Evolutionary conservation across 805 yeast species (phyloP).

Genomic region (Candida morakotiae): DNA sequence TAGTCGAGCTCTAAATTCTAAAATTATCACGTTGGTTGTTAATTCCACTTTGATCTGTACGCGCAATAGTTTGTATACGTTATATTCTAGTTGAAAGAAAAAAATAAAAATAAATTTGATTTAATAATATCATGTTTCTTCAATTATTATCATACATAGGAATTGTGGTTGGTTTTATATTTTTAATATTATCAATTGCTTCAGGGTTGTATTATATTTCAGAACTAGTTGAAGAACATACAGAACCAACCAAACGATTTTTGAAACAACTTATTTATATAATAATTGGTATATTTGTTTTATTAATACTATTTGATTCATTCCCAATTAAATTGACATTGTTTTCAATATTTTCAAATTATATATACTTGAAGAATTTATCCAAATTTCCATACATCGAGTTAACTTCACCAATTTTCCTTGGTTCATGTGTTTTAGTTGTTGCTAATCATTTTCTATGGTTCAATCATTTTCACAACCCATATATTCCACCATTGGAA

Average conservation of each 20-base stretch:
- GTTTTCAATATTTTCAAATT: constrained; percentile 69
- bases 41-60: too few relatives aligned
- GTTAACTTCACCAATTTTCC: constrained; percentile 65
- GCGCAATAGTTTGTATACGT: too few relatives aligned
- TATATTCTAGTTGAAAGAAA: too few relatives aligned
- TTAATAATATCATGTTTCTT: constrained; percentile 27
- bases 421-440: constrained; percentile 69
- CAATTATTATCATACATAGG: constrained; percentile 38
- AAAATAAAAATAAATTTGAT: not conserved
- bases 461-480: constrained; percentile 79
- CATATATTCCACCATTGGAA: constrained; percentile 66
- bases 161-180: constrained; percentile 34
- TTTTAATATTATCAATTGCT: constrained; percentile 57
- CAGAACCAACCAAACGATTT: constrained; percentile 75
- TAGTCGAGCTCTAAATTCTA: too few relatives aligned
- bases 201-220: constrained; percentile 89
- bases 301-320: constrained; percentile 68
- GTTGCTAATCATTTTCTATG: constrained; percentile 80
- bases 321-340: constrained; percentile 67
- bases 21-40: too few relatives aligned
- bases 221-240: constrained; percentile 90
- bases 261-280: constrained; percentile 59
- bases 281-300: constrained; percentile 50
- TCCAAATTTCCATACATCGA: constrained; percentile 80
- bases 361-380: constrained; percentile 73